Evolutionary conservation across 163 green algal species (phyloP), one percentile per base, ranked within the genome.

Genomic region (Prototheca cutis): DNA sequence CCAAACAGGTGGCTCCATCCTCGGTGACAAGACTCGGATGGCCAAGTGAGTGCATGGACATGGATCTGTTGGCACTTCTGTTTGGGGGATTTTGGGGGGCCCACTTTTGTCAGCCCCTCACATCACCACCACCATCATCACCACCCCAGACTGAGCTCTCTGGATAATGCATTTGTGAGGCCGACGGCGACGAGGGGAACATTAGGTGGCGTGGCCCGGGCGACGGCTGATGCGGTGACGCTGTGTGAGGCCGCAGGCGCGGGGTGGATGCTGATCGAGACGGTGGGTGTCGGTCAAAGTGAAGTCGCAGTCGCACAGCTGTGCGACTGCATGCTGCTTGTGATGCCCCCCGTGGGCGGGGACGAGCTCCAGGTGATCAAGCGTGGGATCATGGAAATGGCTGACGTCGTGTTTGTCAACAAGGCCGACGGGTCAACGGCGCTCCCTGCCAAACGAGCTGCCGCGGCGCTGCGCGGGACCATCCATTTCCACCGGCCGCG

Each of bases 21-120:
- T 87, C 13, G 80, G 80, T 1, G 80, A 88, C 57, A 88, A 88
- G 67, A 88, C 80, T 15, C 70, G 80, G 30, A 87, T 87, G 80
- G 21, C 72, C 3, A 33, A 58, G 60, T 66, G 30, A 27, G 57
- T n/a, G 39, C 10, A n/a, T 10, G 3, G 36, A 36, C 4, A 1
- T 4, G 6, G n/a, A n/a, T n/a, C n/a, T n/a, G n/a, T n/a, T n/a
- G n/a, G n/a, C n/a, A n/a, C n/a, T n/a, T n/a, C n/a, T n/a, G n/a
- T n/a, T n/a, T n/a, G n/a, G n/a, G n/a, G n/a, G n/a, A n/a, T n/a
- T n/a, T n/a, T n/a, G n/a, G n/a, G n/a, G n/a, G n/a, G n/a, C n/a
- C n/a, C n/a, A n/a, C n/a, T n/a, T n/a, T n/a, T n/a, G n/a, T n/a
- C n/a, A n/a, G n/a, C n/a, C n/a, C n/a, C n/a, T n/a, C n/a, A n/a